Percentiles rank a stretch among this genome's conserved stretches.
Conservation (phyloP, 305 asterid species). For the Solanum hybrid region DNA sequence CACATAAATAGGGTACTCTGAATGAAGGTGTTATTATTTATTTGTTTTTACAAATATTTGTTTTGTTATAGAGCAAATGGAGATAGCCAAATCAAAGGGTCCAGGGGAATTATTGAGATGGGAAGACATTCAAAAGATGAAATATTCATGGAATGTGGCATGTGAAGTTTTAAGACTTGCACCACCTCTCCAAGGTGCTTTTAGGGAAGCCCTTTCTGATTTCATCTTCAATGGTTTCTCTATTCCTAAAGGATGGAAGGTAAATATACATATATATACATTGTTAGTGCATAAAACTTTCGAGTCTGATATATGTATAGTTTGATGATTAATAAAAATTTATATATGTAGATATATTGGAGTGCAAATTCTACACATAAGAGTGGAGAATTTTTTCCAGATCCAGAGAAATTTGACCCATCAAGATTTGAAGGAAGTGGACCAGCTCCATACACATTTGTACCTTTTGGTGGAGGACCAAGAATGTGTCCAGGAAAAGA, state of each 20-base stretch:
- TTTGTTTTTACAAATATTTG: not conserved
- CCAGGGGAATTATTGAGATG: slow-evolving; percentile 53
- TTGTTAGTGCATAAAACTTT: too few species aligned
- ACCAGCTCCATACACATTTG: not conserved
- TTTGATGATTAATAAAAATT: not conserved
- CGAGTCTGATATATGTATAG: not conserved
- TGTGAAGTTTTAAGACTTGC: slow-evolving; percentile 65
- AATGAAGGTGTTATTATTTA: too few species aligned
- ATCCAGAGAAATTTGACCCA: not conserved
- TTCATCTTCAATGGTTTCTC: slow-evolving; percentile 56
- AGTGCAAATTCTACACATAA: slow-evolving; percentile 70
- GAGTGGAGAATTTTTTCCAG: slow-evolving; percentile 26
- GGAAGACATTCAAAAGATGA: slow-evolving; percentile 68
- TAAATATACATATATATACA: slow-evolving; percentile 6
- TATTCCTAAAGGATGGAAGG: slow-evolving; percentile 91
- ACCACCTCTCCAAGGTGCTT: slow-evolving; percentile 73
- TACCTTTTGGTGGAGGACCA: slow-evolving; percentile 2
- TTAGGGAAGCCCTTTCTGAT: slow-evolving; percentile 61
- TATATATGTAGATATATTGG: slow-evolving; percentile 45
- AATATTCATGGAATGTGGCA: slow-evolving; percentile 74
- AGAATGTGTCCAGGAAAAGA: slow-evolving; percentile 5
- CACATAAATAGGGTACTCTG: too few species aligned
- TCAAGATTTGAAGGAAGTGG: not conserved
- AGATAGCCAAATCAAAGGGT: slow-evolving; percentile 44
- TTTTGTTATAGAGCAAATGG: slow-evolving; percentile 53